Conservation (phyloP, 176 grass and related monocot genomes). For the Raddia guianensis region DNA sequence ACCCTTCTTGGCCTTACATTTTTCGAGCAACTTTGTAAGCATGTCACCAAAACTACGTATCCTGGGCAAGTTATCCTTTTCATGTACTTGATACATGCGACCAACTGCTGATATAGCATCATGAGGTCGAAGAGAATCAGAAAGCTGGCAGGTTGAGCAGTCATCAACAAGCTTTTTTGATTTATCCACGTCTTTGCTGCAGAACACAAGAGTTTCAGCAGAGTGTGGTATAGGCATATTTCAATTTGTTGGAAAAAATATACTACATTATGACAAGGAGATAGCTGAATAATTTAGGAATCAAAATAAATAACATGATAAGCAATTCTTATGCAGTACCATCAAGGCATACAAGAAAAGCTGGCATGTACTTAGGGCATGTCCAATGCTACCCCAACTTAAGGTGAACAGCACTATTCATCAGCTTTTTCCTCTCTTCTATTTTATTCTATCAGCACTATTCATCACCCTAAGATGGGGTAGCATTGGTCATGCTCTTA, state of each 20-base stretch:
- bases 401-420: too few relatives aligned
- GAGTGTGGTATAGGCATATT: constrained; percentile 3
- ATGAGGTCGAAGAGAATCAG: constrained; percentile 79
- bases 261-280: not conserved
- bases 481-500: too few relatives aligned
- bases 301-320: constrained; percentile 16
- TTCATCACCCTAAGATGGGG: too few relatives aligned
- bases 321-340: constrained; percentile 25
- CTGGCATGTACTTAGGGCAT: not conserved
- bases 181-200: constrained; percentile 95
- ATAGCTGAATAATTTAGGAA: constrained; percentile 12
- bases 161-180: constrained; percentile 98
- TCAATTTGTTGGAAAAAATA: not conserved
- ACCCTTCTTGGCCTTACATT: constrained; percentile 71
- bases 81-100: constrained; percentile 93
- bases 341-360: constrained; percentile 6
- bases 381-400: too few relatives aligned
- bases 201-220: constrained; percentile 43
- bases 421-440: too few relatives aligned
- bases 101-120: constrained; percentile 97
- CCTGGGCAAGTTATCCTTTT: constrained; percentile 86
- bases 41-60: constrained; percentile 55
- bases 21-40: constrained; percentile 76
- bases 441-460: too few relatives aligned
- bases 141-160: constrained; percentile 62